Evolutionary conservation across 129 eudicot genomes (phyloP).

Genomic region (Glebionis coronaria): DNA sequence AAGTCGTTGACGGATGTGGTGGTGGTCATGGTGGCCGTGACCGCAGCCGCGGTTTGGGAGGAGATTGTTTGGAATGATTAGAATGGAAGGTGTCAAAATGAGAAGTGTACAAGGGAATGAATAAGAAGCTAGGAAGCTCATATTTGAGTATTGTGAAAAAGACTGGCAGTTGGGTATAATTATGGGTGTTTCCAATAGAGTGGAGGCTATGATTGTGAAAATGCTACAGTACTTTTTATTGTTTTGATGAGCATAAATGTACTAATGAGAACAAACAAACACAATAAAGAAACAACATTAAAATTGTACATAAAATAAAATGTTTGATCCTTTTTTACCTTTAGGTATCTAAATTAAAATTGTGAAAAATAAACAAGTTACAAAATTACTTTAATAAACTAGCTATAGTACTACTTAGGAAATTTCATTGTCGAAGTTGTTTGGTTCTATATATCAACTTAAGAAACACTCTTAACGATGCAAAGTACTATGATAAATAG

Average conservation of each 20-base stretch:
- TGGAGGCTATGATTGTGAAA: slow-evolving; percentile 82
- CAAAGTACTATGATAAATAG: too few relatives aligned
- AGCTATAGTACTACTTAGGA: too few relatives aligned
- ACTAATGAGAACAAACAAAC: background rate
- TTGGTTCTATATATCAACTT: too few relatives aligned
- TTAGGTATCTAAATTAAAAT: too few relatives aligned
- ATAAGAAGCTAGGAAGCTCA: slow-evolving; percentile 26
- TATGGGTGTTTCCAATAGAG: slow-evolving; percentile 56
- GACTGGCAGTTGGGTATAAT: slow-evolving; percentile 73
- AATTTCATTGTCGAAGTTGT: too few relatives aligned
- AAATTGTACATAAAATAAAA: too few relatives aligned
- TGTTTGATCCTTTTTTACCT: too few relatives aligned
- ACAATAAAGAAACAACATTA: too few relatives aligned
- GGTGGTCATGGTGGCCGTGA: slow-evolving; percentile 17
- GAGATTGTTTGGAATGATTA: slow-evolving; percentile 2
- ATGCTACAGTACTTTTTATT: slow-evolving; percentile 45
- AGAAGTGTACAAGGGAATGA: slow-evolving; percentile 22
- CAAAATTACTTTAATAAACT: too few relatives aligned
- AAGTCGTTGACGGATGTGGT: slow-evolving; percentile 54
- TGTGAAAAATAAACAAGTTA: too few relatives aligned
- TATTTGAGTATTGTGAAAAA: slow-evolving; percentile 44
- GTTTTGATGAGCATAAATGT: slow-evolving; percentile 19
- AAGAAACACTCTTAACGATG: too few relatives aligned
- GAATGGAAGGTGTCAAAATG: slow-evolving; percentile 27
- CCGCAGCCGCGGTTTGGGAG: background rate